These are phyloP conservation scores for Chrysosporium keratinophilum DNA, from an alignment of 2,329 filamentous ascomycete species.

Conservation along the genomic window DNA sequence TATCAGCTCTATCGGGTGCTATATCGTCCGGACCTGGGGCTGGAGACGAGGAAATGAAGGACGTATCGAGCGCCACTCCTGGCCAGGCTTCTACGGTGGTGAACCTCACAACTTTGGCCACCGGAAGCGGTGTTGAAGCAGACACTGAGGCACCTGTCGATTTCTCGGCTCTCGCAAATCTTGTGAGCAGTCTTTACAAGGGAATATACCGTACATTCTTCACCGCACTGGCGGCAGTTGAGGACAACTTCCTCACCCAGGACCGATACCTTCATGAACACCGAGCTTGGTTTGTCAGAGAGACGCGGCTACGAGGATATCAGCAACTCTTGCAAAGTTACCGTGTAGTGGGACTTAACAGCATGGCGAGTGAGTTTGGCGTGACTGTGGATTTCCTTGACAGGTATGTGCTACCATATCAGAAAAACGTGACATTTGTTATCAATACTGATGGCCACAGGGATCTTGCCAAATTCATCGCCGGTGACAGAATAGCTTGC, in stretches of 20 bases:
- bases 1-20: slow-evolving; percentile 69
- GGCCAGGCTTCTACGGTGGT: slow-evolving; percentile 57
- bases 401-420: slow-evolving; percentile 49
- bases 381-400: slow-evolving; percentile 95
- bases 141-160: slow-evolving; percentile 75
- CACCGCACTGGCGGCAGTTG: slow-evolving; percentile 73
- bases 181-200: slow-evolving; percentile 85
- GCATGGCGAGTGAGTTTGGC: slow-evolving; percentile 95
- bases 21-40: slow-evolving; percentile 71
- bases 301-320: slow-evolving; percentile 95
- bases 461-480: slow-evolving; percentile 94
- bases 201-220: slow-evolving; percentile 95
- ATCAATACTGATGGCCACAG: slow-evolving; percentile 37
- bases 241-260: slow-evolving; percentile 86
- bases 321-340: slow-evolving; percentile 96
- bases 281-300: slow-evolving; percentile 91
- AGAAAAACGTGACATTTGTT: not conserved
- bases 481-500: slow-evolving; percentile 84
- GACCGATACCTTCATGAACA: slow-evolving; percentile 95
- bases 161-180: slow-evolving; percentile 74
- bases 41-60: slow-evolving; percentile 63
- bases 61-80: slow-evolving; percentile 36
- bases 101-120: slow-evolving; percentile 76
- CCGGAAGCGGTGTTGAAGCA: slow-evolving; percentile 52
- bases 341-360: slow-evolving; percentile 88